Evolutionary conservation across 345 rosid genomes (phyloP).

Genomic region (Lagerstroemia speciosa): DNA sequence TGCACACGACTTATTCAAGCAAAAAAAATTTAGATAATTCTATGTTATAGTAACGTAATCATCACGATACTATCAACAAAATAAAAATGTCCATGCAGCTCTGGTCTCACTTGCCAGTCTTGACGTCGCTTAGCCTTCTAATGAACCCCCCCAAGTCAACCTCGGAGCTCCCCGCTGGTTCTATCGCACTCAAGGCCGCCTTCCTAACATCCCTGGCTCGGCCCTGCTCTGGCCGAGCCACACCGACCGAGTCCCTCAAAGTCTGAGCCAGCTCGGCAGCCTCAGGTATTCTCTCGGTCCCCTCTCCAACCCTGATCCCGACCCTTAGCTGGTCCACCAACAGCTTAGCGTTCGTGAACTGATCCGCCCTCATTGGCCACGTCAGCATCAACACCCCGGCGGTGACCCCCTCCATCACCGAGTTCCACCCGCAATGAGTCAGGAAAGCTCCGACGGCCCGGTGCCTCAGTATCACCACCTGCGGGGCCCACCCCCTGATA

Average conservation of each 20-base stretch:
- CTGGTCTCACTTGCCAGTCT: too few species aligned
- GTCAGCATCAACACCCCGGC: slow-evolving; percentile 45
- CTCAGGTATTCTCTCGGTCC: slow-evolving; percentile 24
- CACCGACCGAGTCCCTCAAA: slow-evolving; percentile 23
- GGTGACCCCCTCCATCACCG: slow-evolving; percentile 2
- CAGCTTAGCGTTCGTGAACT: slow-evolving; percentile 33
- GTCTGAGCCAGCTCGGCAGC: slow-evolving; percentile 22
- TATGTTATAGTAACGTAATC: too few species aligned
- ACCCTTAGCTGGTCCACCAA: slow-evolving; percentile 48
- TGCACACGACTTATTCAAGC: too few species aligned
- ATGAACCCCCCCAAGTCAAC: background rate
- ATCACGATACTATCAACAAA: too few species aligned
- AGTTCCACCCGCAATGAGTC: slow-evolving; percentile 15
- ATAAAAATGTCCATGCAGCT: too few species aligned
- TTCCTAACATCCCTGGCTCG: slow-evolving; percentile 4
- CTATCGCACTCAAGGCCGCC: background rate
- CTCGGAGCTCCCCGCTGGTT: background rate
- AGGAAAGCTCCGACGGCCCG: slow-evolving; percentile 12
- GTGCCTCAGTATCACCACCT: slow-evolving; percentile 13
- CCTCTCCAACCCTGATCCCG: slow-evolving; percentile 40
- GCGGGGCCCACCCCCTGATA: slow-evolving; percentile 16
- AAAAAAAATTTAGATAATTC: too few species aligned
- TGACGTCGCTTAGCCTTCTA: background rate
- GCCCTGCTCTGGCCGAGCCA: slow-evolving; percentile 15
- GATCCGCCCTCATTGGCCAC: slow-evolving; percentile 69